phyloP scores from a whole-genome alignment of 208 protist species.

The Trypanosoma vivax region DNA sequence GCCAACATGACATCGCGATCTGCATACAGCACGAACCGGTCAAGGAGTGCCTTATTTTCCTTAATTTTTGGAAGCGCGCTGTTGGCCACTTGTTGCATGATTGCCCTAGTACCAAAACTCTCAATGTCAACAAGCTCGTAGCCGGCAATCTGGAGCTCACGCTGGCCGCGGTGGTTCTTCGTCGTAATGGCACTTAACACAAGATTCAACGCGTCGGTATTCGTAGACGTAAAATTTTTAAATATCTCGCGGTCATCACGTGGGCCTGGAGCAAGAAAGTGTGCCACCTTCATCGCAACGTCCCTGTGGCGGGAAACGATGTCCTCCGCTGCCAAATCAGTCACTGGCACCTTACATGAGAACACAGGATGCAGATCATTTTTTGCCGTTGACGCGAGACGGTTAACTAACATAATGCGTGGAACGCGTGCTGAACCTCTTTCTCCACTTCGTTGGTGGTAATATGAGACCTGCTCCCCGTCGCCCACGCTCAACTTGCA shows the following conservation, averaged over 20 bases:
- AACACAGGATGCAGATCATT: neutral
- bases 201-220: constrained; percentile 3
- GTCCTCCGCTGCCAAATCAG: no score
- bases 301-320: constrained; percentile 3
- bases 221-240: neutral
- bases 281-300: constrained; percentile 14
- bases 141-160: constrained; percentile 36
- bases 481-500: neutral
- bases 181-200: constrained; percentile 11
- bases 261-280: constrained; percentile 19
- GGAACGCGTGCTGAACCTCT: constrained; percentile 4
- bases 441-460: constrained; percentile 7
- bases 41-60: constrained; percentile 14
- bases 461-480: neutral
- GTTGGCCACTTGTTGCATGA: constrained; percentile 43
- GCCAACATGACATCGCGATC: constrained; percentile 30
- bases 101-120: constrained; percentile 28
- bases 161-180: constrained; percentile 17
- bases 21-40: constrained; percentile 21
- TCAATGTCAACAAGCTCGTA: constrained; percentile 50
- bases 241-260: constrained; percentile 6
- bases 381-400: neutral
- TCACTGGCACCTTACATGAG: neutral
- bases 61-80: constrained; percentile 34
- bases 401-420: constrained; percentile 3